Evolutionary conservation across 2,329 filamentous ascomycete genomes (phyloP), one percentile per base, ranked within the genome.

Genomic region (Lecanicillium sp.): DNA sequence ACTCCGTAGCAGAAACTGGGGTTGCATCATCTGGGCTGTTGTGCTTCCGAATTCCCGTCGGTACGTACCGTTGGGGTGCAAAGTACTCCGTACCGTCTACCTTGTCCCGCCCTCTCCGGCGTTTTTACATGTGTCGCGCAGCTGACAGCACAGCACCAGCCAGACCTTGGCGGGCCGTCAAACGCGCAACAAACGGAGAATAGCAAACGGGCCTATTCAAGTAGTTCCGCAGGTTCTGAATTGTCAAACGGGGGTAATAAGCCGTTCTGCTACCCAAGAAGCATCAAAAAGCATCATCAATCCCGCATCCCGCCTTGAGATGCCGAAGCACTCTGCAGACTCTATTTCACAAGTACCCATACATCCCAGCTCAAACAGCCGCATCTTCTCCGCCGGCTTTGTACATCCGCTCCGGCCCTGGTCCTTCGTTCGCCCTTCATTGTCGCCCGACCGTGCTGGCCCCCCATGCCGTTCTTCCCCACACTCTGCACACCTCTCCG

Each of bases 11-110:
- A n/a, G n/a, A n/a, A n/a, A n/a, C n/a, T n/a, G 23, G 5, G 33
- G 33, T 38, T 45, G 37, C 43, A 45, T 45, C 43, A 45, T 45
- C 33, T n/a, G n/a, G 30, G 43, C 33, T 27, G 9, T 14, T 27
- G 14, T 29, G 20, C 33, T 21, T 21, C 32, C 42, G 33, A 24
- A 38, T 17, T 36, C 15, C 19, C 12, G 15, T 7, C 30, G n/a
- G 26, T 15, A 33, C 23, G 35, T 29, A 20, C 26, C 24, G 35
- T 32, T 46, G 26, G 26, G 19, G 44, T 32, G 14, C 17, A 14
- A 12, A 7, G 7, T 7, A 12, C 7, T 7, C 26, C 7, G 26
- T 17, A n/a, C 7, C 21, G 21, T 17, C 32, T 35, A 11, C 20
- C 10, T 17, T 37, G 15, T 5, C 12, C 14, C 23, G 24, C 7